Conservation (phyloP, 2,329 filamentous ascomycete genomes). For the Colletotrichum sp. region DNA sequence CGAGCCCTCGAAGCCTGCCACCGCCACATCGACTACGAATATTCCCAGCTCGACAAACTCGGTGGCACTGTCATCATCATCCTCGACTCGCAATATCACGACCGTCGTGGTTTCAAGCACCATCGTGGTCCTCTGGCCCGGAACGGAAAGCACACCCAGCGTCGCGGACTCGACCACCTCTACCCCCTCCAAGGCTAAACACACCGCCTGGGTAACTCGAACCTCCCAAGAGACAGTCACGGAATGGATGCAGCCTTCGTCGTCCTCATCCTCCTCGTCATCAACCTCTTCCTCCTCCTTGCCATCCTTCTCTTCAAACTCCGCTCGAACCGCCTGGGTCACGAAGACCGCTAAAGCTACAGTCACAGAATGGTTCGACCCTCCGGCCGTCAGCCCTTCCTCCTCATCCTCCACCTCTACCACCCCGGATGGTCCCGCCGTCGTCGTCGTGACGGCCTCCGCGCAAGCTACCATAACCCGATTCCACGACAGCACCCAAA, state of each 20-base stretch:
- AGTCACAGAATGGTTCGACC: background rate
- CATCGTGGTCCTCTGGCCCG: background rate
- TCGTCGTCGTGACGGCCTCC: background rate
- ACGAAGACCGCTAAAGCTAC: background rate
- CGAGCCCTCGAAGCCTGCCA: background rate
- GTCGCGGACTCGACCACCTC: rapidly evolving
- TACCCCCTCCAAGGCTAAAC: rapidly evolving
- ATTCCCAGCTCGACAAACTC: background rate
- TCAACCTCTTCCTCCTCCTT: background rate
- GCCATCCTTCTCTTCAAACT: background rate
- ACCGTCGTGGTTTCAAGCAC: background rate
- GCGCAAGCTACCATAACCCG: background rate
- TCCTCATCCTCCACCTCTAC: background rate
- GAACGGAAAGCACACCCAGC: background rate
- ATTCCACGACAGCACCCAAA: background rate
- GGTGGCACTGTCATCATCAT: background rate
- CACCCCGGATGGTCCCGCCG: background rate
- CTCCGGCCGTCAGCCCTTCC: background rate
- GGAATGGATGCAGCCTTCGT: rapidly evolving
- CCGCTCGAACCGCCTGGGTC: background rate
- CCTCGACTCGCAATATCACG: background rate
- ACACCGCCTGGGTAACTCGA: background rate
- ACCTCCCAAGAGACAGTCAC: background rate
- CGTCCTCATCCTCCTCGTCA: background rate
- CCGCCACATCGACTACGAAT: background rate